Percentiles rank a stretch among this genome's conserved stretches.
phyloP scores from a whole-genome alignment of 768 basidiomycete genomes.

The Naganishia antarctica region DNA sequence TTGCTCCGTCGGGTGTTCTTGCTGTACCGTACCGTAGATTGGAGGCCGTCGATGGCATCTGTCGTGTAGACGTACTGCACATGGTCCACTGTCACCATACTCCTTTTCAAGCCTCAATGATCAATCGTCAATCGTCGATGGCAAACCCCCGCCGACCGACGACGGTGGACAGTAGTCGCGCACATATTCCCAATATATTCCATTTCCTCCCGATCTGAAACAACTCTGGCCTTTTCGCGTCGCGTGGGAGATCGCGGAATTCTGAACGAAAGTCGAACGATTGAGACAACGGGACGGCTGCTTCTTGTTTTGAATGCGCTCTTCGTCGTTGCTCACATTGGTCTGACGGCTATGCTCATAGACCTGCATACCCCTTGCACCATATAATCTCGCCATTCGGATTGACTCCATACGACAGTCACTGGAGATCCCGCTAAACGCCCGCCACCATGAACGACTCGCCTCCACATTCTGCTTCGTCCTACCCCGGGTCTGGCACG shows the following conservation, averaged over 20 bases:
- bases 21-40: too few relatives aligned
- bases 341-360: not conserved
- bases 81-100: too few relatives aligned
- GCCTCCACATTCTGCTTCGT: slow-evolving; percentile 12
- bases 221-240: slow-evolving; percentile 6
- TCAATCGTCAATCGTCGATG: too few relatives aligned
- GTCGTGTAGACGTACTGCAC: too few relatives aligned
- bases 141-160: not conserved
- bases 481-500: slow-evolving; percentile 3
- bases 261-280: not conserved
- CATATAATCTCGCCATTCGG: not conserved
- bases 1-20: too few relatives aligned
- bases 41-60: too few relatives aligned
- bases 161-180: not conserved
- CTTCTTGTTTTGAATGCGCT: not conserved
- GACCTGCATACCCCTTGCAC: not conserved
- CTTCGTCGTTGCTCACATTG: not conserved
- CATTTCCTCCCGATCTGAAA: slow-evolving; percentile 10
- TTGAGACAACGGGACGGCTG: not conserved
- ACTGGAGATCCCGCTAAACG: not conserved
- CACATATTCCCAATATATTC: not conserved
- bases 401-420: not conserved
- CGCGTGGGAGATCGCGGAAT: not conserved
- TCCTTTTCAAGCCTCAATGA: too few relatives aligned
- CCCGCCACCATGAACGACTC: not conserved